These are phyloP conservation scores for Leptographium wingfieldii DNA, from an alignment of 2,329 filamentous ascomycete species.

Conservation along the genomic window DNA sequence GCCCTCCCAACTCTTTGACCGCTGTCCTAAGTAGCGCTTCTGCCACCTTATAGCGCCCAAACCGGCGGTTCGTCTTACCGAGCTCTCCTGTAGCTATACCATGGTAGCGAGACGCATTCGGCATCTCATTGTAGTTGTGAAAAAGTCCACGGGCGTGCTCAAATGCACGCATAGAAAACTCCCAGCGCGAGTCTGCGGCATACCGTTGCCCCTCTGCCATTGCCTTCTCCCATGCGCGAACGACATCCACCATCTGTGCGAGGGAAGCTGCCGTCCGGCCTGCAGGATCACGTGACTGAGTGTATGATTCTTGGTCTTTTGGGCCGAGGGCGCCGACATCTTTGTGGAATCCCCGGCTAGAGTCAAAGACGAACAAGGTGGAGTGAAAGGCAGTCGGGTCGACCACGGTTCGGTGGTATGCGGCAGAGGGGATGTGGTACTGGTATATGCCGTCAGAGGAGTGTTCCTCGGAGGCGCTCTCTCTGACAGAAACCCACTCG, in stretches of 20 bases:
- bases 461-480: constrained; percentile 6
- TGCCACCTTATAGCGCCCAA: constrained; percentile 18
- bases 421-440: constrained; percentile 19
- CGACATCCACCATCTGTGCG: constrained; percentile 11
- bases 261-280: constrained; percentile 11
- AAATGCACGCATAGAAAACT: constrained; percentile 14
- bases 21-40: constrained; percentile 14
- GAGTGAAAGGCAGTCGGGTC: constrained; percentile 19
- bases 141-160: constrained; percentile 15
- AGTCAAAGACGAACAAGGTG: constrained; percentile 24
- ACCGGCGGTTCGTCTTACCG: constrained; percentile 17
- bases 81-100: constrained; percentile 15
- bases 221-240: constrained; percentile 11
- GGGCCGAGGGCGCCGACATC: constrained; percentile 21
- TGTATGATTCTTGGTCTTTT: constrained; percentile 12
- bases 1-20: constrained; percentile 8
- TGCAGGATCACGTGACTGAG: constrained; percentile 13
- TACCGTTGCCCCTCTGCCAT: constrained; percentile 11
- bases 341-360: constrained; percentile 18
- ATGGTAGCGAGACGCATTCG: constrained; percentile 9
- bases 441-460: constrained; percentile 8
- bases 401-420: constrained; percentile 19
- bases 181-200: constrained; percentile 11
- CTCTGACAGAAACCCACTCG: constrained; percentile 11
- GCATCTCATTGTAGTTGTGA: constrained; percentile 4